These are phyloP conservation scores for Debaryomyces subglobosus DNA, from an alignment of 1,139 yeast species.

Conservation along the genomic window DNA sequence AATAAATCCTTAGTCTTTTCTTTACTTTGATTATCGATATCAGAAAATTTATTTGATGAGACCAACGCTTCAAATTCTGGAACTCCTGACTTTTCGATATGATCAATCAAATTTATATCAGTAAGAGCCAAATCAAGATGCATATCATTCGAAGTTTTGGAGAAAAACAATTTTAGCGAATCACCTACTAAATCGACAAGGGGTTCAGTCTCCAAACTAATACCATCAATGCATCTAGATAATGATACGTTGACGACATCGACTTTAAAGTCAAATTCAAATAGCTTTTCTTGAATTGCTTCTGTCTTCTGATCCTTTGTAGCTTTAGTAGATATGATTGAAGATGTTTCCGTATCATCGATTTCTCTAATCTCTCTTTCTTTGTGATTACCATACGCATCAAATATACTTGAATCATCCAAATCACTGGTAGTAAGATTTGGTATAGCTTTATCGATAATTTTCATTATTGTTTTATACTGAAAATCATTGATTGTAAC, in stretches of 20 bases:
- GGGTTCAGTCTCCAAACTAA: conserved; percentile 63
- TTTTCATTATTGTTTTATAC: conserved; percentile 81
- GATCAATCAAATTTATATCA: conserved; percentile 74
- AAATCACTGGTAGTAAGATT: conserved; percentile 41
- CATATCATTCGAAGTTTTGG: conserved; percentile 63
- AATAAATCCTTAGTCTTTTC: conserved; percentile 53
- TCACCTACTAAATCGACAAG: conserved; percentile 77
- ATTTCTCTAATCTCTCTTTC: conserved; percentile 26
- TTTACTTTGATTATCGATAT: conserved; percentile 29
- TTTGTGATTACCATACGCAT: conserved; percentile 34
- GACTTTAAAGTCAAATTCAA: conserved; percentile 74
- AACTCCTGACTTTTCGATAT: conserved; percentile 64
- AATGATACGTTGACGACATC: conserved; percentile 64
- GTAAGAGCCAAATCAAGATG: conserved; percentile 64
- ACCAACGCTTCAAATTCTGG: conserved; percentile 69
- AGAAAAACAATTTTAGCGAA: conserved; percentile 60
- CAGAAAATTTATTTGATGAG: conserved; percentile 60
- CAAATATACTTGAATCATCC: conserved; percentile 38
- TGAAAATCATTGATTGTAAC: conserved; percentile 85
- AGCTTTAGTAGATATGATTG: conserved; percentile 11
- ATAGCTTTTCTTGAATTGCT: conserved; percentile 54
- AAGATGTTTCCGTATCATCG: conserved; percentile 21
- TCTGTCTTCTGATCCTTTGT: conserved; percentile 16
- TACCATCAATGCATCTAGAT: conserved; percentile 66
- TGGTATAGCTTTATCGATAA: conserved; percentile 75